Evolutionary conservation across 768 basidiomycete species (phyloP).

Genomic region (Kwoniella mangroviensis): DNA sequence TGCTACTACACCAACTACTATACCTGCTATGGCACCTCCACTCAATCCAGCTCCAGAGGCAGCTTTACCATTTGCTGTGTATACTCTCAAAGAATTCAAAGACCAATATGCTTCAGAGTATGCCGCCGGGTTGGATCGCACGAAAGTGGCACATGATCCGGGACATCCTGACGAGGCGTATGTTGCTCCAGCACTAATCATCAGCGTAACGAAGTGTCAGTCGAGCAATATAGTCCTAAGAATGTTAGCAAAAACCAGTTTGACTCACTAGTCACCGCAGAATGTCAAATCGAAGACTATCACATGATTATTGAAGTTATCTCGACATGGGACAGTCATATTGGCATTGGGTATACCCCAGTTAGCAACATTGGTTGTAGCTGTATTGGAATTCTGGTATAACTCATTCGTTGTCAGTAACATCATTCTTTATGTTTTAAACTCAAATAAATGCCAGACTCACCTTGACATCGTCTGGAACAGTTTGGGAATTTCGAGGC

Average conservation of each 20-base stretch:
- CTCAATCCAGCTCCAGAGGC: slow-evolving; percentile 29
- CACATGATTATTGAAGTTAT: slow-evolving; percentile 60
- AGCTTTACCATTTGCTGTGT: slow-evolving; percentile 54
- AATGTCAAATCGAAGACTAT: slow-evolving; percentile 61
- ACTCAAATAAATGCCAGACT: slow-evolving; percentile 61
- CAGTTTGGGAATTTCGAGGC: slow-evolving; percentile 61
- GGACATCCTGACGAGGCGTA: slow-evolving; percentile 48
- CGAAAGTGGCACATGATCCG: slow-evolving; percentile 61
- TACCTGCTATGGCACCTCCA: slow-evolving; percentile 45
- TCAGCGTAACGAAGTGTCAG: no score
- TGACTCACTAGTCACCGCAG: slow-evolving; percentile 52
- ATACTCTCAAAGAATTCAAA: slow-evolving; percentile 68
- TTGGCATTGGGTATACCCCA: slow-evolving; percentile 54
- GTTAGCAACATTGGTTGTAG: slow-evolving; percentile 40
- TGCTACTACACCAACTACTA: slow-evolving; percentile 40
- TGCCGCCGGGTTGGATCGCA: slow-evolving; percentile 65
- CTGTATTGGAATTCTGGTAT: slow-evolving; percentile 34
- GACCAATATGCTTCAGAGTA: slow-evolving; percentile 74
- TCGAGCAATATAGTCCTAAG: not conserved
- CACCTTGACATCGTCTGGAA: slow-evolving; percentile 62
- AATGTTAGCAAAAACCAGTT: not conserved
- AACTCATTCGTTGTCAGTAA: slow-evolving; percentile 28
- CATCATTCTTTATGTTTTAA: slow-evolving; percentile 16
- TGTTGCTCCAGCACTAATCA: slow-evolving; percentile 40
- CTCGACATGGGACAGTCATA: slow-evolving; percentile 51